Percentiles rank a stretch among this genome's conserved stretches.
phyloP scores from a whole-genome alignment of 345 rosid genomes.

The Eucalyptus globulus region DNA sequence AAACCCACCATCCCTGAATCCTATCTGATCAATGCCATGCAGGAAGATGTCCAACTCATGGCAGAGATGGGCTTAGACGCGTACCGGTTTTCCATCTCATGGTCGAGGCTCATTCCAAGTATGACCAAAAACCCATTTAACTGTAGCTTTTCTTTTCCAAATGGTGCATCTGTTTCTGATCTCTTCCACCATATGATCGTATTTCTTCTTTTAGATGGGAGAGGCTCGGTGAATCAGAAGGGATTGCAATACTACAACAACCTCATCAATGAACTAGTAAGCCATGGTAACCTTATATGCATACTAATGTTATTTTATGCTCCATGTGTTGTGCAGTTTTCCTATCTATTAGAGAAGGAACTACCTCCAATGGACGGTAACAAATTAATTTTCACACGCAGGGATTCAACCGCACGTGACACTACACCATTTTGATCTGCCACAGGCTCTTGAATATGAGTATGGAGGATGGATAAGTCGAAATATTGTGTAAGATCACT shows the following conservation, averaged over 20 bases:
- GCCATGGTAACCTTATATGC: neutral
- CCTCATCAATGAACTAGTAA: conserved; percentile 1
- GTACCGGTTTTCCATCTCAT: conserved; percentile 16
- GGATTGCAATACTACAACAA: conserved; percentile 2
- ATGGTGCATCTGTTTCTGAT: neutral
- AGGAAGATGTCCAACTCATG: conserved; percentile 21
- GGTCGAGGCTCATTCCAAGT: conserved; percentile 23
- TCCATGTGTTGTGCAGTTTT: neutral
- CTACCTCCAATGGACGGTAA: neutral
- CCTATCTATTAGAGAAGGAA: neutral
- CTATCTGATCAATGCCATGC: neutral
- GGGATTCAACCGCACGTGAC: conserved; percentile 26
- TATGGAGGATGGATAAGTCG: conserved; percentile 8
- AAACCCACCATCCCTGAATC: neutral
- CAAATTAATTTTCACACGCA: neutral
- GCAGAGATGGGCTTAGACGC: conserved; percentile 8
- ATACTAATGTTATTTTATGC: neutral
- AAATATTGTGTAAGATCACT: neutral
- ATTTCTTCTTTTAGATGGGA: conserved; percentile 3
- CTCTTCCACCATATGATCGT: neutral
- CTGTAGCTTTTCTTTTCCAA: neutral
- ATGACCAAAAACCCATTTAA: neutral
- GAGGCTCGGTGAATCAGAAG: conserved; percentile 2
- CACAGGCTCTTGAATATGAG: conserved; percentile 5
- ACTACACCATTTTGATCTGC: conserved; percentile 5